A percentile compares a stretch with the other conserved stretches of the same genome.
These are phyloP conservation scores for Schizonepeta tenuifolia DNA, from an alignment of 257 asterid species.

Conservation along the genomic window DNA sequence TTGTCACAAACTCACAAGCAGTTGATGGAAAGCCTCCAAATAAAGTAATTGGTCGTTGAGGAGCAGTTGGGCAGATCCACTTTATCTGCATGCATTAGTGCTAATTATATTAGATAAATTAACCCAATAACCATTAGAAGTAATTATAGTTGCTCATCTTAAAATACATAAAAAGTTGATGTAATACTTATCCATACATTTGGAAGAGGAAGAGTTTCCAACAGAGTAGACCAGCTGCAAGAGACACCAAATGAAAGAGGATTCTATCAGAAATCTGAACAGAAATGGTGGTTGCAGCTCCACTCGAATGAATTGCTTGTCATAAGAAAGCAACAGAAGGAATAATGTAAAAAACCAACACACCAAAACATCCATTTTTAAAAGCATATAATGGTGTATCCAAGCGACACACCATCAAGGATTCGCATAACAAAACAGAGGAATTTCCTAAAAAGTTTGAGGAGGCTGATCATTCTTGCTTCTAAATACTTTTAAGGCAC, in stretches of 20 bases:
- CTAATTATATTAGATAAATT: neutral
- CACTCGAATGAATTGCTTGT: conserved; percentile 14
- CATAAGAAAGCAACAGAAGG: conserved; percentile 14
- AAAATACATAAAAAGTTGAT: neutral
- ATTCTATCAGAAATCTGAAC: conserved; percentile 26
- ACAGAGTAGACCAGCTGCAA: conserved; percentile 86
- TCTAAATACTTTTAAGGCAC: too few species aligned
- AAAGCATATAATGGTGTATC: too few species aligned
- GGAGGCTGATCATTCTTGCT: conserved; percentile 17
- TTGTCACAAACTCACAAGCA: conserved; percentile 65
- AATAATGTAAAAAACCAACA: neutral
- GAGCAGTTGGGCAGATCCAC: conserved; percentile 96
- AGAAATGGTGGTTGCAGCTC: conserved; percentile 12
- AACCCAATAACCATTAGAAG: conserved; percentile 7
- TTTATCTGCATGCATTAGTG: conserved; percentile 63
- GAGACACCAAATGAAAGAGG: conserved; percentile 36
- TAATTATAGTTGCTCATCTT: neutral
- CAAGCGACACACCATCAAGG: neutral
- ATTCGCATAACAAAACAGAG: neutral
- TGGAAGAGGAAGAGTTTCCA: conserved; percentile 92
- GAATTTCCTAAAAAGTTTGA: conserved; percentile 1
- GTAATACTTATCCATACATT: conserved; percentile 60
- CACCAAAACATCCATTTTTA: too few species aligned
- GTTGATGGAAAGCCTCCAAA: conserved; percentile 92
- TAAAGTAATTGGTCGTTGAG: conserved; percentile 70